Percentiles rank a stretch among this genome's conserved stretches.
Evolutionary conservation across 768 basidiomycete genomes (phyloP).

Genomic region (Boletus huronensis): DNA sequence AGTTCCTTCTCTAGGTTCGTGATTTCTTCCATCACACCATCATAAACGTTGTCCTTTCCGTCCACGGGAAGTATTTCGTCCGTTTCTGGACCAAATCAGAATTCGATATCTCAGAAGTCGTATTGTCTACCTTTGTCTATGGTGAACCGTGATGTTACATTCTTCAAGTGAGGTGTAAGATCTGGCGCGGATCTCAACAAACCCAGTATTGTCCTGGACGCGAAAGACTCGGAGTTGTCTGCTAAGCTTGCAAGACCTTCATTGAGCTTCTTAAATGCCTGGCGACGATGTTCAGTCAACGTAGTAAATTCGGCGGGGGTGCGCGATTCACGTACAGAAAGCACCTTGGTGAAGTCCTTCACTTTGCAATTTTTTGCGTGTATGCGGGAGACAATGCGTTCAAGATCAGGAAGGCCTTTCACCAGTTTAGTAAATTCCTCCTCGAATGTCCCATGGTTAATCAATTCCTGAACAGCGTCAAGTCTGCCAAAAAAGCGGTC

Average conservation of each 20-base stretch:
- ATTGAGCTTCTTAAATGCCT: conserved; percentile 77
- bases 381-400: conserved; percentile 91
- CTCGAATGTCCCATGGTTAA: conserved; percentile 76
- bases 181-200: conserved; percentile 82
- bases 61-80: conserved; percentile 74
- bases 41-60: conserved; percentile 87
- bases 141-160: conserved; percentile 66
- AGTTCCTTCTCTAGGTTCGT: conserved; percentile 64
- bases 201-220: conserved; percentile 70
- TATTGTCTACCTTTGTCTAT: conserved; percentile 51
- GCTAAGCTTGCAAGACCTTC: conserved; percentile 61
- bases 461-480: conserved; percentile 91
- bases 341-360: conserved; percentile 82
- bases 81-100: conserved; percentile 41
- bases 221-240: conserved; percentile 67
- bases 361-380: conserved; percentile 90
- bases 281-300: conserved; percentile 5
- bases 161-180: conserved; percentile 63
- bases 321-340: conserved; percentile 49
- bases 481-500: conserved; percentile 49
- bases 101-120: conserved; percentile 8
- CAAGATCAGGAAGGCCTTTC: conserved; percentile 85
- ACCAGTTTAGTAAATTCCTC: conserved; percentile 69
- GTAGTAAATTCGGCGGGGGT: background rate
- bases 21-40: conserved; percentile 72